phyloP scores from a whole-genome alignment of 1,139 yeast genomes.

The Blastobotrys arbuscula region DNA sequence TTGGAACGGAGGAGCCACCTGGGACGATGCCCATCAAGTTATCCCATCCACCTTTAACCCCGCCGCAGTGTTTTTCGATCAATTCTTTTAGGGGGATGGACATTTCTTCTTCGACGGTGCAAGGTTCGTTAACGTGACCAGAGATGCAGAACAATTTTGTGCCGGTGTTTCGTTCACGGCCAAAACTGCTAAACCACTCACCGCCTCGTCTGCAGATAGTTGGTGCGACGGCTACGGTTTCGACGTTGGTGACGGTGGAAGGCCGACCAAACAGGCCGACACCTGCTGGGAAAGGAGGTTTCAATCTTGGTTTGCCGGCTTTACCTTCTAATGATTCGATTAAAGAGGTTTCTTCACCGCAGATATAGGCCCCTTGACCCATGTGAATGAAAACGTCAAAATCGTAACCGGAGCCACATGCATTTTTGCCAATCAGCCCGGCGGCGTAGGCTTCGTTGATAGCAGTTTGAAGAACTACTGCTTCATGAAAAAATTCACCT shows the following conservation, averaged over 20 bases:
- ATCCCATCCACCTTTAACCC: conserved; percentile 89
- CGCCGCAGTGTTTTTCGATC: conserved; percentile 84
- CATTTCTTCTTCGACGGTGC: conserved; percentile 92
- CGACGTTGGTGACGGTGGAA: conserved; percentile 82
- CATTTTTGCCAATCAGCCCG: conserved; percentile 74
- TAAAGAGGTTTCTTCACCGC: conserved; percentile 88
- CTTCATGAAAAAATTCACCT: conserved; percentile 83
- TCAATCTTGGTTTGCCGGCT: conserved; percentile 87
- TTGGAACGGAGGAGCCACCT: conserved; percentile 84
- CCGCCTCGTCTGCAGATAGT: conserved; percentile 86
- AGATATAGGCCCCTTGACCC: conserved; percentile 88
- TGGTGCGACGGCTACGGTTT: conserved; percentile 84
- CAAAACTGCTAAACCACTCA: conserved; percentile 76
- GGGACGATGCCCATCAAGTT: conserved; percentile 80
- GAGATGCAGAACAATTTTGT: conserved; percentile 80
- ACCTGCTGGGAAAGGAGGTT: conserved; percentile 94
- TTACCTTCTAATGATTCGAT: conserved; percentile 86
- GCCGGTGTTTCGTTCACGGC: conserved; percentile 78
- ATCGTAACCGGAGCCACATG: conserved; percentile 80
- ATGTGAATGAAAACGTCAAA: conserved; percentile 79
- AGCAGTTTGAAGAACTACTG: conserved; percentile 64
- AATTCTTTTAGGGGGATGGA: conserved; percentile 77
- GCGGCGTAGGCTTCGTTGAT: conserved; percentile 80
- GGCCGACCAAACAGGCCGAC: conserved; percentile 89
- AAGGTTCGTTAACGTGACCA: conserved; percentile 86